Evolutionary conservation across 768 basidiomycete genomes (phyloP).

Genomic region (Guyanaporus albipodus): DNA sequence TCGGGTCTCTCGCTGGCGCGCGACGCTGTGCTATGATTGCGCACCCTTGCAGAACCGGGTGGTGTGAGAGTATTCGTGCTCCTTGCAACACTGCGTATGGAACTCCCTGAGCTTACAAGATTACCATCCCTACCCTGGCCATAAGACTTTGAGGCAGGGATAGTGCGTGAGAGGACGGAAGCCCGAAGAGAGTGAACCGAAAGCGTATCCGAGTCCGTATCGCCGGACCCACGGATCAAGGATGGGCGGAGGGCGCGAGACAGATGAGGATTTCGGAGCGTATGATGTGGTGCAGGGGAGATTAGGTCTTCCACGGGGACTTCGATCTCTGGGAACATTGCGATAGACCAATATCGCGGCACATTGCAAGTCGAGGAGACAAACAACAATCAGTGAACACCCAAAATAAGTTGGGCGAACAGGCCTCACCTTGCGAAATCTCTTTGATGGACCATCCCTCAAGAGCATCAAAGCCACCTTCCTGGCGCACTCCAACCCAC

Average conservation of each 20-base stretch:
- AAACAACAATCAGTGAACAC: neutral
- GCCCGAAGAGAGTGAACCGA: constrained; percentile 48
- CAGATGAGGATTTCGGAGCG: constrained; percentile 23
- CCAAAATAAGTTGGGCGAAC: neutral
- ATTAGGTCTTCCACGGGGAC: constrained; percentile 73
- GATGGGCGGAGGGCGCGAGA: constrained; percentile 28
- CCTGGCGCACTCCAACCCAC: constrained; percentile 71
- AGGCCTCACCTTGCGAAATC: constrained; percentile 42
- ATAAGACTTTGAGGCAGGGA: constrained; percentile 22
- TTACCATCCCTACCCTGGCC: constrained; percentile 22
- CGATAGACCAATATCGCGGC: neutral
- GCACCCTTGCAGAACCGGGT: constrained; percentile 14
- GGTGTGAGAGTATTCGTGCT: constrained; percentile 32
- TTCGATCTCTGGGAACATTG: constrained; percentile 61
- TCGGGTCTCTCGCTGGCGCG: constrained; percentile 50
- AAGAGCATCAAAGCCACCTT: constrained; percentile 77
- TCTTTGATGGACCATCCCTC: constrained; percentile 88
- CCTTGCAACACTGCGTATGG: constrained; percentile 45
- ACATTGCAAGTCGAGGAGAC: neutral
- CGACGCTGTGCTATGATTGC: constrained; percentile 27
- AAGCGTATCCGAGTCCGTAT: constrained; percentile 37
- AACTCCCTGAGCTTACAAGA: constrained; percentile 30
- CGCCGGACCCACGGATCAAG: constrained; percentile 24
- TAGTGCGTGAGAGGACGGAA: constrained; percentile 36
- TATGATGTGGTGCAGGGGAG: constrained; percentile 36